Evolutionary conservation across 176 grass and related monocot species (phyloP).

Genomic region (Hyparrhenia diplandra): DNA sequence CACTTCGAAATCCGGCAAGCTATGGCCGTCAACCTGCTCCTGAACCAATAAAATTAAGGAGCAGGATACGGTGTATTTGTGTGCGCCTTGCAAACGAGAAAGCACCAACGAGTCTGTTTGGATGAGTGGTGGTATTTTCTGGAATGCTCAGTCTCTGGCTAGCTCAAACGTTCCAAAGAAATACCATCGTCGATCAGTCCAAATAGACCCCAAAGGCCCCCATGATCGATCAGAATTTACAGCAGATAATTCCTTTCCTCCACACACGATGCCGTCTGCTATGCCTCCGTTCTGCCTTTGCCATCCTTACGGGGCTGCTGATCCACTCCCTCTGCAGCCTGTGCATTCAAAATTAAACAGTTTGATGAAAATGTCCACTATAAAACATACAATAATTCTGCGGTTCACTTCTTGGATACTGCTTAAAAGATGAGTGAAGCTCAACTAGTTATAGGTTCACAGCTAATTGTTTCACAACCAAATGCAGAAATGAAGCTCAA

Average conservation of each 20-base stretch:
- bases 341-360: not conserved
- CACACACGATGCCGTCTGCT: conserved; percentile 29
- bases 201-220: not conserved
- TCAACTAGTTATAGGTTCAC: not conserved
- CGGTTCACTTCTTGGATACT: not conserved
- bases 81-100: not conserved
- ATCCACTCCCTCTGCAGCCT: conserved; percentile 77
- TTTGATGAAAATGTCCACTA: not conserved
- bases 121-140: not conserved
- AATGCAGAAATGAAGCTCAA: not conserved
- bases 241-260: conserved; percentile 67
- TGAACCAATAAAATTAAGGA: conserved; percentile 27
- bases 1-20: conserved; percentile 12
- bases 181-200: not conserved
- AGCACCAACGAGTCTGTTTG: not conserved
- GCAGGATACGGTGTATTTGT: not conserved
- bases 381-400: not conserved
- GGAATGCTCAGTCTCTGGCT: not conserved
- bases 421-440: not conserved
- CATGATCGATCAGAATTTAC: conserved; percentile 49
- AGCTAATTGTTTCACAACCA: too few relatives aligned
- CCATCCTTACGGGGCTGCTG: conserved; percentile 90
- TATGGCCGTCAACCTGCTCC: not conserved
- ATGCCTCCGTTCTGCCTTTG: conserved; percentile 57
- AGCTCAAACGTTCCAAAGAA: conserved; percentile 11